phyloP scores from a whole-genome alignment of 2,329 filamentous ascomycete genomes.

The Fusarium sarcochroum region DNA sequence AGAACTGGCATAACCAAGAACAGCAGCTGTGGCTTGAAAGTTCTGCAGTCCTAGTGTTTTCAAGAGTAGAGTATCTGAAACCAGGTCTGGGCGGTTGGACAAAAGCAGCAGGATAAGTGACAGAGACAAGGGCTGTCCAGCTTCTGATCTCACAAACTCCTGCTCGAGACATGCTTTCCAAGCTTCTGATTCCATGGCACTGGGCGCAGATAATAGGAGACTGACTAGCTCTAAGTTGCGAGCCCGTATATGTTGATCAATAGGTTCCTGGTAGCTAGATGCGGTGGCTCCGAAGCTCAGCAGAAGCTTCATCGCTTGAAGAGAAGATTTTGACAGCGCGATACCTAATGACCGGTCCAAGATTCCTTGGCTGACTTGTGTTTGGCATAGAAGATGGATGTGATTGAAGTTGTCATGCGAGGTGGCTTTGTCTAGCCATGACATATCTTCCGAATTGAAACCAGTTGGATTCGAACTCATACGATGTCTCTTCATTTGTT shows the following conservation, averaged over 20 bases:
- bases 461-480: not conserved
- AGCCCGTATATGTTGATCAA: not conserved
- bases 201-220: constrained; percentile 12
- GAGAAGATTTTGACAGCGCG: constrained; percentile 7
- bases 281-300: constrained; percentile 27
- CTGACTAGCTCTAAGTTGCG: not conserved
- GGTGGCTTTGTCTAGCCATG: constrained; percentile 10
- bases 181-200: not conserved
- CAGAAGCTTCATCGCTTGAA: not conserved
- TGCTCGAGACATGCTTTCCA: constrained; percentile 16
- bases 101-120: not conserved
- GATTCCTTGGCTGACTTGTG: not conserved
- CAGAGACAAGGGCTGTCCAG: not conserved
- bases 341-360: constrained; percentile 20
- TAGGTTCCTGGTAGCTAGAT: not conserved
- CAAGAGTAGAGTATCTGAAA: not conserved
- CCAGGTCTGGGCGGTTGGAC: not conserved
- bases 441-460: not conserved
- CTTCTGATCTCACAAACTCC: not conserved
- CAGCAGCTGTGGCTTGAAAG: constrained; percentile 4
- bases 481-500: constrained; percentile 24
- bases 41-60: not conserved
- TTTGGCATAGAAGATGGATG: constrained; percentile 25
- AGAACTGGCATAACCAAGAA: constrained; percentile 13
- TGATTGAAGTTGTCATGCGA: constrained; percentile 17